A percentile compares a stretch with the other conserved stretches of the same genome.
phyloP scores from a whole-genome alignment of 2,329 filamentous ascomycete genomes.

The Xylariales sp. region DNA sequence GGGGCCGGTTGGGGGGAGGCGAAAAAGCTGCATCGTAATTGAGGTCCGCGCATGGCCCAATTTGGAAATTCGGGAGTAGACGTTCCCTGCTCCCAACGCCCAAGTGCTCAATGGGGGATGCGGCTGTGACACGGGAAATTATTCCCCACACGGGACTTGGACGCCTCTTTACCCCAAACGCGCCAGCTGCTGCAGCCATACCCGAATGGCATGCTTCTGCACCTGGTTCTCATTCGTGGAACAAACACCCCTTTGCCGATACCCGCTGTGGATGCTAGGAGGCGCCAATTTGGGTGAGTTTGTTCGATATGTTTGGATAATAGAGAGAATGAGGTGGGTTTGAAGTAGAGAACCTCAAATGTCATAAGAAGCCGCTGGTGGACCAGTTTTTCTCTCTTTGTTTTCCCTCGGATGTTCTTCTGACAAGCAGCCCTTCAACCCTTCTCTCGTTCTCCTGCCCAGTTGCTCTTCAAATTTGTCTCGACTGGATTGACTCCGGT shows the following conservation, averaged over 20 bases:
- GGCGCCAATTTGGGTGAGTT: too few relatives aligned
- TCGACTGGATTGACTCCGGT: too few relatives aligned
- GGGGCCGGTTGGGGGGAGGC: too few relatives aligned
- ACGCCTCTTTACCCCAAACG: conserved; percentile 6
- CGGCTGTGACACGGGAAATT: conserved; percentile 4
- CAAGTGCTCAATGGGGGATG: background rate
- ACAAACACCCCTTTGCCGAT: background rate
- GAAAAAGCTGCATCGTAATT: too few relatives aligned
- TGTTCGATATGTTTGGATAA: background rate
- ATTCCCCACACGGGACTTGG: conserved; percentile 5
- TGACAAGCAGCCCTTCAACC: too few relatives aligned
- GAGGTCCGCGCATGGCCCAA: too few relatives aligned
- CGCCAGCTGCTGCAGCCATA: too few relatives aligned
- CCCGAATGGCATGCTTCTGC: too few relatives aligned
- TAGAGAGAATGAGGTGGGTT: background rate
- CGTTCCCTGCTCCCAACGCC: conserved; percentile 1
- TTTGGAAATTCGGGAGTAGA: conserved; percentile 6
- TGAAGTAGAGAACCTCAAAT: too few relatives aligned
- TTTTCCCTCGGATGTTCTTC: background rate
- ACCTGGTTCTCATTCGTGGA: conserved; percentile 8
- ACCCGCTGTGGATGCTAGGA: background rate
- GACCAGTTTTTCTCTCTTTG: background rate
- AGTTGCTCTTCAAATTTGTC: background rate
- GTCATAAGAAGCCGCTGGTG: too few relatives aligned
- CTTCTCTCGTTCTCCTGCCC: too few relatives aligned